A percentile compares a stretch with the other conserved stretches of the same genome.
These are phyloP conservation scores for Saururus chinensis DNA, from an alignment of 164 flowering plant genomes.

Conservation along the genomic window DNA sequence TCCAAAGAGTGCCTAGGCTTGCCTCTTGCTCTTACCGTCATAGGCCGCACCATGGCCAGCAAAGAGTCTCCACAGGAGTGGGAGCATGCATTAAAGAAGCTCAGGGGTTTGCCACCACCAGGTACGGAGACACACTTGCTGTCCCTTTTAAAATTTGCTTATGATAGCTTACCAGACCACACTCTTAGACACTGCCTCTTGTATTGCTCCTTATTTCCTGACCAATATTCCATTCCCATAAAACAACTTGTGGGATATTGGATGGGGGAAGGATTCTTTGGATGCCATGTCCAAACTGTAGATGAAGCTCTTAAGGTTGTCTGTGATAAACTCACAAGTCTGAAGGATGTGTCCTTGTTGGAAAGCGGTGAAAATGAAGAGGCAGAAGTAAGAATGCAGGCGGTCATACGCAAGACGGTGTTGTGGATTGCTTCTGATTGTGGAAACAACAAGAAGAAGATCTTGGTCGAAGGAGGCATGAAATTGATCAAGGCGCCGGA, in stretches of 20 bases:
- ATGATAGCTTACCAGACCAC: slow-evolving; percentile 2
- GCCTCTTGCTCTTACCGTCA: slow-evolving; percentile 5
- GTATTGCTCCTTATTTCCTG: slow-evolving; percentile 8
- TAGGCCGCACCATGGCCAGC: slow-evolving; percentile 7
- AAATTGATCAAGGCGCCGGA: slow-evolving; percentile 2
- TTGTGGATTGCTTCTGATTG: slow-evolving; percentile 10
- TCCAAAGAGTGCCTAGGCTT: slow-evolving; percentile 5
- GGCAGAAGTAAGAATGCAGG: slow-evolving; percentile 5
- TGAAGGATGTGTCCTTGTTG: slow-evolving; percentile 8
- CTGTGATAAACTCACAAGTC: background rate
- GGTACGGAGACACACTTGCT: background rate
- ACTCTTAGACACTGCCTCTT: slow-evolving; percentile 2
- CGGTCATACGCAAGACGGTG: slow-evolving; percentile 5
- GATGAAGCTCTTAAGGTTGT: slow-evolving; percentile 4
- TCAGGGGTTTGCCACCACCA: background rate
- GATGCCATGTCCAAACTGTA: background rate
- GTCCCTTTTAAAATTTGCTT: slow-evolving; percentile 6
- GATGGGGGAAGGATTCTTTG: slow-evolving; percentile 10
- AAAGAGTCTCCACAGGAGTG: background rate
- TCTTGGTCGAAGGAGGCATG: slow-evolving; percentile 2
- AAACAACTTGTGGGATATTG: slow-evolving; percentile 5
- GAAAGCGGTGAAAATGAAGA: slow-evolving; percentile 1
- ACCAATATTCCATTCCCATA: slow-evolving; percentile 1
- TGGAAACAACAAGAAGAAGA: background rate
- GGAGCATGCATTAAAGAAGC: slow-evolving; percentile 2